Evolutionary conservation across 805 yeast genomes (phyloP).

Genomic region (Saccharomycopsis sp.): DNA sequence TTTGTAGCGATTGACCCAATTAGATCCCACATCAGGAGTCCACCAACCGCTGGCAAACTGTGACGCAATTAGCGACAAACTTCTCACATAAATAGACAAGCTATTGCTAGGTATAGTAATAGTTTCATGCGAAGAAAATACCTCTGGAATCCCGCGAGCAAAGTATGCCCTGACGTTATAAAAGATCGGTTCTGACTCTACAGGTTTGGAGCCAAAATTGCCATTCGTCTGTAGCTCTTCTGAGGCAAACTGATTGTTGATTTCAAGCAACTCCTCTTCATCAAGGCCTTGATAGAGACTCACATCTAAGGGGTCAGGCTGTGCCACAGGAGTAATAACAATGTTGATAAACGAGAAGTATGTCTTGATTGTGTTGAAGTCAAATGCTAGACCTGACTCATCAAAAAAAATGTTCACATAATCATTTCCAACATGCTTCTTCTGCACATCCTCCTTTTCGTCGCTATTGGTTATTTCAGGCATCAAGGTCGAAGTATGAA

Average conservation of each 20-base stretch:
- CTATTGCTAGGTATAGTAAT: constrained; percentile 58
- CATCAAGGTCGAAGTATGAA: constrained; percentile 81
- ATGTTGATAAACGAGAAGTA: constrained; percentile 81
- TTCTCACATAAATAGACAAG: constrained; percentile 59
- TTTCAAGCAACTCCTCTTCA: constrained; percentile 5
- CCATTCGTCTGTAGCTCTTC: constrained; percentile 9
- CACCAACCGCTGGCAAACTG: constrained; percentile 72
- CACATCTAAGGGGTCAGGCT: not conserved
- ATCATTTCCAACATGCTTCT: constrained; percentile 82
- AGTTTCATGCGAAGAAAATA: constrained; percentile 69
- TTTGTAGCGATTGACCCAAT: constrained; percentile 54
- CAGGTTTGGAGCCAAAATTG: constrained; percentile 7
- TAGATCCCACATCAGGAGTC: constrained; percentile 36
- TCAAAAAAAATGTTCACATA: constrained; percentile 77
- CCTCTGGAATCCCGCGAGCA: constrained; percentile 65
- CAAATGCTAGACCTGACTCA: constrained; percentile 61
- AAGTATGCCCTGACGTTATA: constrained; percentile 61
- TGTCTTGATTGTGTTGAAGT: constrained; percentile 62
- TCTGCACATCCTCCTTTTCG: constrained; percentile 46
- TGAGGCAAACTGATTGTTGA: not conserved
- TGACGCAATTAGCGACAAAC: constrained; percentile 56
- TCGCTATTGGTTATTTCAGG: constrained; percentile 39
- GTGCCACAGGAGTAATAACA: constrained; percentile 57
- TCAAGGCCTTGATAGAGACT: not conserved
- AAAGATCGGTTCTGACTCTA: constrained; percentile 24